Evolutionary conservation across 2,329 filamentous ascomycete species (phyloP).

Genomic region (Penicillium thymicola): DNA sequence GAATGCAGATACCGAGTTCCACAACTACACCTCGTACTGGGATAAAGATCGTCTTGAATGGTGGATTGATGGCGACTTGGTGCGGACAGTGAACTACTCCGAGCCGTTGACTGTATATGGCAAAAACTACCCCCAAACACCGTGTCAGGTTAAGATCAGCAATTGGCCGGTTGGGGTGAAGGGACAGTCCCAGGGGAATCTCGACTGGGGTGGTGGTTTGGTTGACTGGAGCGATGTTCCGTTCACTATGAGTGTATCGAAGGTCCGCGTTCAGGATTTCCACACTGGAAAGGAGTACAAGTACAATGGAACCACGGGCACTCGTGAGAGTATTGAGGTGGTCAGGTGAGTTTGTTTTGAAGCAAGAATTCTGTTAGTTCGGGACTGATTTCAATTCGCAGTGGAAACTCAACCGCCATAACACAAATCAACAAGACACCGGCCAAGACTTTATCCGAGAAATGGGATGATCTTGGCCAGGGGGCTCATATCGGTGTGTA

Average conservation of each 20-base stretch:
- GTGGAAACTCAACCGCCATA: constrained; percentile 16
- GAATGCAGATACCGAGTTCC: constrained; percentile 52
- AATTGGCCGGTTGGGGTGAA: constrained; percentile 63
- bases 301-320: constrained; percentile 60
- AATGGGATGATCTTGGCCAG: constrained; percentile 11
- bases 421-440: constrained; percentile 10
- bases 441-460: constrained; percentile 6
- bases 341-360: constrained; percentile 28
- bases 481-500: constrained; percentile 16
- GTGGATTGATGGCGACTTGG: constrained; percentile 59
- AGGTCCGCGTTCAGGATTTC: constrained; percentile 55
- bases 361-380: rapidly evolving
- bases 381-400: not conserved
- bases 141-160: constrained; percentile 67
- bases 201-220: constrained; percentile 66
- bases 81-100: constrained; percentile 60
- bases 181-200: constrained; percentile 44
- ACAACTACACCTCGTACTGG: constrained; percentile 61
- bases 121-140: constrained; percentile 66
- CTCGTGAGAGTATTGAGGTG: constrained; percentile 63
- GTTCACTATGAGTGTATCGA: constrained; percentile 70
- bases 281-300: constrained; percentile 62
- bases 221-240: constrained; percentile 65
- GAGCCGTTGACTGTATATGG: constrained; percentile 53
- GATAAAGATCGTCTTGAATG: constrained; percentile 62